phyloP scores from a whole-genome alignment of 164 flowering plant species.

The Protea cynaroides region DNA sequence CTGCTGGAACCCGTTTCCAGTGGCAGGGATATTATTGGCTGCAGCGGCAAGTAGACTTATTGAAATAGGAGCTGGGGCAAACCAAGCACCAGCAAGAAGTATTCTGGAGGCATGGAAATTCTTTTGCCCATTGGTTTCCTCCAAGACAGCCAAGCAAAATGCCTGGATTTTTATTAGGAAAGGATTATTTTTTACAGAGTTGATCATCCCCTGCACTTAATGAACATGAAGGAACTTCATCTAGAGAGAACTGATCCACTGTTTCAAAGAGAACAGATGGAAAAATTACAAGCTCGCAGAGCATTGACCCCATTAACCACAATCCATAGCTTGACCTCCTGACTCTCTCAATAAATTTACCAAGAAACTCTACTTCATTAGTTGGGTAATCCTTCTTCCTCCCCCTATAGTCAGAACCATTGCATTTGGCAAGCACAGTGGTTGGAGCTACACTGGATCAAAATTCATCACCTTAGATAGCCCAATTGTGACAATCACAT shows the following conservation, averaged over 20 bases:
- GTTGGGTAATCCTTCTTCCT: constrained; percentile 56
- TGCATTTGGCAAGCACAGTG: constrained; percentile 54
- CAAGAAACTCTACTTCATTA: constrained; percentile 50
- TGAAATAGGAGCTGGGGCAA: constrained; percentile 70
- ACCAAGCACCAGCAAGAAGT: constrained; percentile 86
- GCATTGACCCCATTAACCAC: constrained; percentile 59
- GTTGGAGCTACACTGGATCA: constrained; percentile 48
- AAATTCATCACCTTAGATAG: constrained; percentile 65
- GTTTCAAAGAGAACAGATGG: constrained; percentile 70
- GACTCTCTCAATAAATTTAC: constrained; percentile 53
- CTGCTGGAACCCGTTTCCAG: constrained; percentile 28
- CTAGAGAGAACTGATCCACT: constrained; percentile 37
- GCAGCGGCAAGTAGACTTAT: constrained; percentile 57
- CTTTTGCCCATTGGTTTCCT: constrained; percentile 37
- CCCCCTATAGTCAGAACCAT: constrained; percentile 55
- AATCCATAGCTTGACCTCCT: constrained; percentile 65
- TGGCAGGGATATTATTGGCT: constrained; percentile 45
- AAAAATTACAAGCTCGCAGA: constrained; percentile 61
- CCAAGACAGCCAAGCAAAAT: constrained; percentile 50
- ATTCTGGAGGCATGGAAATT: constrained; percentile 56
- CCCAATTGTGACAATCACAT: constrained; percentile 72
- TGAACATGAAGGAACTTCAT: constrained; percentile 22
- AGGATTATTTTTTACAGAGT: constrained; percentile 51
- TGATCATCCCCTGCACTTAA: constrained; percentile 42
- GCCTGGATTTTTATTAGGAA: constrained; percentile 50